Evolutionary conservation across 352 stramenopile species (phyloP), one percentile per base, ranked within the genome.

Genomic region (Phytophthora crassamura): DNA sequence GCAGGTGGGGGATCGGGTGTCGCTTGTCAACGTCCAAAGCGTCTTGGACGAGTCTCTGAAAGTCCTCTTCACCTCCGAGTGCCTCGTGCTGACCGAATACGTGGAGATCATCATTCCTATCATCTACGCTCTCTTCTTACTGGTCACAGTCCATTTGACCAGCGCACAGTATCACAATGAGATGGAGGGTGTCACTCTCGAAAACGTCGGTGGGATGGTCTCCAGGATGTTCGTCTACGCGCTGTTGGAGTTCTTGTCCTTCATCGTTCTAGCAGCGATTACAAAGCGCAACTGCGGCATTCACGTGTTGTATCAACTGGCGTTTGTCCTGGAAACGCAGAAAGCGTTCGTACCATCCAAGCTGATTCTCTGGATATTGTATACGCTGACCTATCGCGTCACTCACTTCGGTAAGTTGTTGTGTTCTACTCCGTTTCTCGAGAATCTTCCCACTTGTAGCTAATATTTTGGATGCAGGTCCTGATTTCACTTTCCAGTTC

Each of bases 91-190:
- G 3, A 47, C 71, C 12, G 68, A 77, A 40, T 77, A 73, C 46
- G 47, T 59, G 9, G 69, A 77, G 32, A 57, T 64, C 6, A 54
- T 77, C 49, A 67, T 77, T 42, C 69, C 69, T 0, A 36, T 67
- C 5, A 58, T 74, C 7, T 71, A 74, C 45, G 59, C n/a, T 7
- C 50, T 28, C 10, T 71, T 25, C 15, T 54, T 47, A 34, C 4
- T 47, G 3, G 41, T 59, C 12, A 47, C 64, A 33, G 15, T 60
- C 7, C 22, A 49, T 1, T 43, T 64, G 11, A 48, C 64, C 0
- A 74, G 70, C 39, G 57, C 46, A 9, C 6, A 46, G 15, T 77
- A 67, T 35, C 72, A 77, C 39, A 57, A 54, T n/a, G 65, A 72
- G 33, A 59, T 72, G 16, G 25, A 57, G 7, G 30, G 40, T 8